phyloP scores from a whole-genome alignment of 2,329 filamentous ascomycete species.

The Diplodia corticola region DNA sequence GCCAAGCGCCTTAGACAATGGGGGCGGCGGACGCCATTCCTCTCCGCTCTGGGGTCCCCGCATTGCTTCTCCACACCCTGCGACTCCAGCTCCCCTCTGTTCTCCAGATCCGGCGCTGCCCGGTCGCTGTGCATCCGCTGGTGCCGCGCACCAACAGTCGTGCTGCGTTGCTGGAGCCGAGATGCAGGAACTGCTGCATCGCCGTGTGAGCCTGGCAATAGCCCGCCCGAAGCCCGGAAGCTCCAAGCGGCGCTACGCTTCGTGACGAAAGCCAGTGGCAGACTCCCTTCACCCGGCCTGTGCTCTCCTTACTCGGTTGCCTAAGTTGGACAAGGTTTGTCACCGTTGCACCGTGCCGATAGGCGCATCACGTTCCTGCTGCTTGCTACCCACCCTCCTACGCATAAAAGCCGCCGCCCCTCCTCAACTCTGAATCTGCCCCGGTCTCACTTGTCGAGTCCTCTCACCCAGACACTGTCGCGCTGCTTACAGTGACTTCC shows the following conservation, averaged over 20 bases:
- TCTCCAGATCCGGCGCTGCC: neutral
- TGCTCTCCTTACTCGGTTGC: constrained; percentile 15
- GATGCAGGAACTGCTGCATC: neutral
- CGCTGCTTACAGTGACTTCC: neutral
- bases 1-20: too few relatives aligned
- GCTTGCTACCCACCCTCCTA: neutral
- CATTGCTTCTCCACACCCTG: neutral
- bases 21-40: constrained; percentile 15
- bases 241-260: neutral
- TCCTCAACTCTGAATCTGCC: constrained; percentile 1
- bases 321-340: constrained; percentile 12
- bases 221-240: constrained; percentile 3
- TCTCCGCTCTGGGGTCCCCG: constrained; percentile 21
- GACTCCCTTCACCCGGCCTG: constrained; percentile 10
- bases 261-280: constrained; percentile 4
- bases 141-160: constrained; percentile 9
- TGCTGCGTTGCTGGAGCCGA: constrained; percentile 1
- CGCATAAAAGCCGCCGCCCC: constrained; percentile 10
- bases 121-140: neutral
- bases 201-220: neutral
- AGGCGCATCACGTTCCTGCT: constrained; percentile 3
- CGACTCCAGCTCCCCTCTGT: neutral
- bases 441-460: neutral
- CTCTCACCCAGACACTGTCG: neutral
- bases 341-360: constrained; percentile 18